phyloP scores from a whole-genome alignment of 78 protist species.

The Dictyostelium firmibasis region DNA sequence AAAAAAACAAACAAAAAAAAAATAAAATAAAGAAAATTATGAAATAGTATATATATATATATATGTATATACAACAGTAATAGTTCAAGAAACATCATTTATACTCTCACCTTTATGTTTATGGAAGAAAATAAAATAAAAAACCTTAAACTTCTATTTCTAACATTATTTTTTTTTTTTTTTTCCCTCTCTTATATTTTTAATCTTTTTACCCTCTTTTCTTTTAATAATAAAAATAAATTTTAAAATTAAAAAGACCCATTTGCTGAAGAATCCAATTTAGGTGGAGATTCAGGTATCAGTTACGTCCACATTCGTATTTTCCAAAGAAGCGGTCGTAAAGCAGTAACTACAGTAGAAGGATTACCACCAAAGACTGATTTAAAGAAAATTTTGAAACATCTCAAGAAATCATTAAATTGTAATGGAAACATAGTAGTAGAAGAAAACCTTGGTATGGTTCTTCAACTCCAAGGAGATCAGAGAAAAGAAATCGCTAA shows the following conservation, averaged over 20 bases:
- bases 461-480: constrained; percentile 89
- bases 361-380: constrained; percentile 63
- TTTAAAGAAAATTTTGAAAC: constrained; percentile 50
- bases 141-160: too few species aligned
- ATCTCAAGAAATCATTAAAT: constrained; percentile 71
- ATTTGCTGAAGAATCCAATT: constrained; percentile 63
- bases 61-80: too few species aligned
- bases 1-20: too few species aligned
- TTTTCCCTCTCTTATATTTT: too few species aligned
- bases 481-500: constrained; percentile 64
- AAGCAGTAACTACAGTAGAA: constrained; percentile 84
- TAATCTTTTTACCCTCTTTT: background rate
- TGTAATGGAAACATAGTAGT: constrained; percentile 84
- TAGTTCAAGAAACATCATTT: too few species aligned
- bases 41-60: too few species aligned
- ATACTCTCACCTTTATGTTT: too few species aligned
- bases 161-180: too few species aligned
- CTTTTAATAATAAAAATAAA: too few species aligned
- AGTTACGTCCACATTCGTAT: constrained; percentile 87
- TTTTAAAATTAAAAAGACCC: constrained; percentile 35
- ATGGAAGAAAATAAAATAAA: too few species aligned
- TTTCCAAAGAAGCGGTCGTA: constrained; percentile 90
- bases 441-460: constrained; percentile 79
- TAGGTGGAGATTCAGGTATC: constrained; percentile 33
- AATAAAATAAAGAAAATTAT: too few species aligned